phyloP scores from a whole-genome alignment of 768 basidiomycete genomes.

The Termitomyces sp. region DNA sequence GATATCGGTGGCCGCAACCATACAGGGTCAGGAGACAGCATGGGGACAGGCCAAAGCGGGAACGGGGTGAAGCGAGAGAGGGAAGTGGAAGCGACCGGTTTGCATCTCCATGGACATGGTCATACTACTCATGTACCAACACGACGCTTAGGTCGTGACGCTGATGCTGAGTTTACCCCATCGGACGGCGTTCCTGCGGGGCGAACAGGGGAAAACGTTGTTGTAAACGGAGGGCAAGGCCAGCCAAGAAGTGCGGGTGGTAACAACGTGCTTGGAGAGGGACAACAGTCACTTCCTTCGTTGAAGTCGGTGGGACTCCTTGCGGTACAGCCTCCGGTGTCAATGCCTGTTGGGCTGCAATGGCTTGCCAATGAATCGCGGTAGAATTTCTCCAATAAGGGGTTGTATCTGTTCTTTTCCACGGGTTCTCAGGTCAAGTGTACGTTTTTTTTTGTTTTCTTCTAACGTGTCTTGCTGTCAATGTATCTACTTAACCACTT shows the following conservation, averaged over 20 bases:
- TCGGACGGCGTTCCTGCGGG: slow-evolving; percentile 8
- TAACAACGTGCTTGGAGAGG: slow-evolving; percentile 20
- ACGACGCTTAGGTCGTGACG: slow-evolving; percentile 10
- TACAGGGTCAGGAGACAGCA: slow-evolving; percentile 17
- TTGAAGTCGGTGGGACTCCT: slow-evolving; percentile 71
- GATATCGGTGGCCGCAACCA: slow-evolving; percentile 15
- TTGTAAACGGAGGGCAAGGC: slow-evolving; percentile 7
- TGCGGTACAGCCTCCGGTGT: slow-evolving; percentile 11
- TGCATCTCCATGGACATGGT: not conserved
- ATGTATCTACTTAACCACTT: slow-evolving; percentile 8
- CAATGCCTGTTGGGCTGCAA: slow-evolving; percentile 60
- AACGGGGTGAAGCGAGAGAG: slow-evolving; percentile 18
- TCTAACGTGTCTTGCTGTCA: slow-evolving; percentile 2
- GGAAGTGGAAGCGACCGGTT: slow-evolving; percentile 14
- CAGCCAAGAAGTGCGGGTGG: slow-evolving; percentile 13
- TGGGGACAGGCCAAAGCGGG: slow-evolving; percentile 17
- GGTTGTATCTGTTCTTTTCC: not conserved
- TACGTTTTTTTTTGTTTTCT: slow-evolving; percentile 3
- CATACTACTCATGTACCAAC: not conserved
- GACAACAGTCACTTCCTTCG: slow-evolving; percentile 54
- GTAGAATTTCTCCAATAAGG: slow-evolving; percentile 14
- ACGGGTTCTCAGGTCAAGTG: not conserved
- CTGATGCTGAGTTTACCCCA: slow-evolving; percentile 9
- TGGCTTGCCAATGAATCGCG: slow-evolving; percentile 67
- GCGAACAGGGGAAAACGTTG: slow-evolving; percentile 4